These are phyloP conservation scores for Tripterygium wilfordii DNA, from an alignment of 177 flowering plant genomes.

Conservation along the genomic window DNA sequence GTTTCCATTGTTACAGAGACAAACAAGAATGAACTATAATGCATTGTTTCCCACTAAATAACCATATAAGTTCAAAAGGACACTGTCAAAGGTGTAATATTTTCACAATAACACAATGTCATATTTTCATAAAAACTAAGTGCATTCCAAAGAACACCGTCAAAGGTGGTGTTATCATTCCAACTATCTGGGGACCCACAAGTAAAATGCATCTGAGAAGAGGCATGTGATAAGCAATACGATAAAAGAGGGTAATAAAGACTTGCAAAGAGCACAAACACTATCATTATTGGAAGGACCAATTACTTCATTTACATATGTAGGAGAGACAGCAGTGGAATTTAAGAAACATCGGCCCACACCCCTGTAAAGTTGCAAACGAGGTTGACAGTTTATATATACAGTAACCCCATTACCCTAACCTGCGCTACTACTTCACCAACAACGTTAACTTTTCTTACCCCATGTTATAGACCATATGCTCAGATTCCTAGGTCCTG, in stretches of 20 bases:
- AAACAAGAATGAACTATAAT: too few relatives aligned
- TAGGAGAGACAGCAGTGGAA: constrained; percentile 25
- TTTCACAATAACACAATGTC: too few relatives aligned
- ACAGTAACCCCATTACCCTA: constrained; percentile 11
- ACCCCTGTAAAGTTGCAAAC: constrained; percentile 27
- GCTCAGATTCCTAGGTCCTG: too few relatives aligned
- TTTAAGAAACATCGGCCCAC: constrained; percentile 45
- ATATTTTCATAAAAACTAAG: background rate
- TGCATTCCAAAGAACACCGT: background rate
- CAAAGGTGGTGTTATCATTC: constrained; percentile 13
- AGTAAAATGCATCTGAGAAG: constrained; percentile 22
- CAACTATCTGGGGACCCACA: constrained; percentile 21
- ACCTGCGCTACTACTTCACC: constrained; percentile 9
- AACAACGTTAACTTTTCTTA: background rate
- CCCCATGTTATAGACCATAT: too few relatives aligned
- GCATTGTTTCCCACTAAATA: too few relatives aligned
- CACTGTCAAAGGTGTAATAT: too few relatives aligned
- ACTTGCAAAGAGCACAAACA: constrained; percentile 24
- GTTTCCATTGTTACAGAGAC: too few relatives aligned
- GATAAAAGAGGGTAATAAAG: constrained; percentile 22
- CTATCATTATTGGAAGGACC: constrained; percentile 27
- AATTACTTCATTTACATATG: constrained; percentile 2
- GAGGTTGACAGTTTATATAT: constrained; percentile 40
- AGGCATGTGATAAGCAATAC: constrained; percentile 20
- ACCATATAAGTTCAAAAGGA: too few relatives aligned